Base-by-base conservation (phyloP, 495 filamentous ascomycete genomes). In the Penicillium silybi region DNA sequence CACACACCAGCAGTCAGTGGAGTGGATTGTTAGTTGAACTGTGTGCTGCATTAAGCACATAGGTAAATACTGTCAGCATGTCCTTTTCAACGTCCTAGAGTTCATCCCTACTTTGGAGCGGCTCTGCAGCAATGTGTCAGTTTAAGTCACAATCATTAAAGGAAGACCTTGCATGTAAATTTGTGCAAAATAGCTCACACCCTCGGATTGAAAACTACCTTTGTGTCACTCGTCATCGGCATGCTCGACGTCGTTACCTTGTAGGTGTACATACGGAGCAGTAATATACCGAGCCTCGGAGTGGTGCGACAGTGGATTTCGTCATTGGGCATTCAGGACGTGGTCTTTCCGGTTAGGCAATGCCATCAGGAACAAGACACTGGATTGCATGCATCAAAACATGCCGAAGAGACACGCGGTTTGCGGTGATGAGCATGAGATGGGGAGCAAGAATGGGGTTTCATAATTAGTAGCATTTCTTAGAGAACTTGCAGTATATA, bases 181-280 rank as follows among this genome's bases (percentile, higher is more conserved):
- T 15, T 32, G 29, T 32, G 4, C 1, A 32, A 17, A 41, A 41
- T 7, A 44, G 22, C 46, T 39, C 10, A 46, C 4, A 19, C 49
- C 50, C 52, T 63, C 62, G 54, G 64, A 66, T 71, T 71, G 68
- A 71, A 71, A 71, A 71, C 68, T 71, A 71, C 66, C 63, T 61
- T 68, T 59, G 44, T 54, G 51, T 62, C 64, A 62, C 68, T 71
- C 66, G 50, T 71, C 68, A 71, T 43, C 13, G 66, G 45, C 51
- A 44, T 67, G 66, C 66, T 67, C 60, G 26, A 71, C 68, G 55
- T 54, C 64, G 68, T 67, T 69, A 53, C 64, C 60, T 53, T 40
- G 38, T 15, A 53, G 59, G 59, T 58, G 39, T 62, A 69, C 68
- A 66, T 56, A 64, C 54, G 64, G 64, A 70, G 65, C 65, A 63